Conservation (phyloP, 208 protist genomes). For the Crithidia bombi region DNA sequence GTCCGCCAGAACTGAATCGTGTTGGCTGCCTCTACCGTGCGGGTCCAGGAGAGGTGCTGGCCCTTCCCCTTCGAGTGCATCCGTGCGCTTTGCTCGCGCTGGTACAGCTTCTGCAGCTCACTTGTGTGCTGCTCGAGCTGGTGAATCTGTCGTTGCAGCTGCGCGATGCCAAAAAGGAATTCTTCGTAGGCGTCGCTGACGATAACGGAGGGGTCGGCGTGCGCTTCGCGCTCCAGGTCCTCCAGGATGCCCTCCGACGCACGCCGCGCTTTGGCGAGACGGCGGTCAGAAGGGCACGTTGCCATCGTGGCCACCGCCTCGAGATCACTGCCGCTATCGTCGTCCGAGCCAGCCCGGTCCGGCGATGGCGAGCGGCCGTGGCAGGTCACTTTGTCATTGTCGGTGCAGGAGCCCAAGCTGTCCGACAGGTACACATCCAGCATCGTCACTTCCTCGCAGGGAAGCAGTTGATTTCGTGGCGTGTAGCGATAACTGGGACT, state of each 20-base stretch:
- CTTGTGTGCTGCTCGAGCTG: slow-evolving; percentile 8
- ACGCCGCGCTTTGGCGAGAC: neutral
- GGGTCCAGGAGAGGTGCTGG: slow-evolving; percentile 33
- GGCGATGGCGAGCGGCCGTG: neutral
- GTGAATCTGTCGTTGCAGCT: slow-evolving; percentile 20
- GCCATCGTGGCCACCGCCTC: slow-evolving; percentile 1
- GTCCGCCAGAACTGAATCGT: slow-evolving; percentile 37
- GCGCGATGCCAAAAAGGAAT: slow-evolving; percentile 13
- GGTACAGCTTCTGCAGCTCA: slow-evolving; percentile 18
- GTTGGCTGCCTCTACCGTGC: slow-evolving; percentile 35
- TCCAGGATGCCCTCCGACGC: slow-evolving; percentile 1
- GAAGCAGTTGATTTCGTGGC: neutral
- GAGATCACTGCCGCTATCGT: neutral
- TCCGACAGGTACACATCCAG: slow-evolving; percentile 4
- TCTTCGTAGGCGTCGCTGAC: slow-evolving; percentile 14
- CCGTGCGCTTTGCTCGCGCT: slow-evolving; percentile 21
- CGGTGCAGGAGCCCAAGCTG: neutral
- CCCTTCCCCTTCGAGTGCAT: slow-evolving; percentile 22
- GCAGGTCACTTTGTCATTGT: neutral
- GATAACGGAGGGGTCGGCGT: neutral
- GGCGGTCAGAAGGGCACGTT: neutral
- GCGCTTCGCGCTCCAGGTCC: neutral
- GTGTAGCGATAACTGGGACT: neutral
- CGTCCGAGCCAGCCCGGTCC: neutral
- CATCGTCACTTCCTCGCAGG: slow-evolving; percentile 4